Percentiles rank a stretch among this genome's conserved stretches.
Conservation (phyloP, 78 protist species). For the slime mould (Dictyostelium discoideum) region DNA sequence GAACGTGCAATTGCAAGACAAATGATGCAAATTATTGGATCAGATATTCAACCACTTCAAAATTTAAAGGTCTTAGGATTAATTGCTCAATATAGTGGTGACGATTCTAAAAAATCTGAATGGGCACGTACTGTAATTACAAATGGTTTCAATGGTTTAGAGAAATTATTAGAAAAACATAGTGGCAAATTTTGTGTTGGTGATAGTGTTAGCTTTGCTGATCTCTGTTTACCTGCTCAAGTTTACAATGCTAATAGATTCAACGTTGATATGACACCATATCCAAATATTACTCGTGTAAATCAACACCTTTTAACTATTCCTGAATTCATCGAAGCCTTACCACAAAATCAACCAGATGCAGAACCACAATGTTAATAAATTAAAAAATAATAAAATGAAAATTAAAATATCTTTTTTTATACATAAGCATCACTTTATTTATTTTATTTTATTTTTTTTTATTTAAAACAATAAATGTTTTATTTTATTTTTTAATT, state of each 20-base stretch:
- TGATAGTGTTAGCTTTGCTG: constrained; percentile 56
- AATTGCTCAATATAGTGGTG: constrained; percentile 11
- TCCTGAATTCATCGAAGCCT: constrained; percentile 39
- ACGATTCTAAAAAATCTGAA: constrained; percentile 44
- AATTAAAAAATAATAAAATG: too few relatives aligned
- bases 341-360: constrained; percentile 75
- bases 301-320: constrained; percentile 15
- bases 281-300: constrained; percentile 49
- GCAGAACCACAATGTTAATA: constrained; percentile 13
- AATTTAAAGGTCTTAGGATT: constrained; percentile 66
- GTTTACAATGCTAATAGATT: constrained; percentile 74
- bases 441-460: neutral
- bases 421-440: neutral
- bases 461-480: neutral
- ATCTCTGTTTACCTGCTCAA: constrained; percentile 69
- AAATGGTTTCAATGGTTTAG: constrained; percentile 73
- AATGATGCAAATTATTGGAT: constrained; percentile 78
- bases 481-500: neutral
- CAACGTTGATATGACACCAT: constrained; percentile 71
- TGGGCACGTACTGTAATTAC: constrained; percentile 79
- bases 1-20: constrained; percentile 77
- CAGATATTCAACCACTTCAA: constrained; percentile 88
- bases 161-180: constrained; percentile 40
- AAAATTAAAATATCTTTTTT: too few relatives aligned
- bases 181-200: constrained; percentile 79